Conservation (phyloP, 2,329 filamentous ascomycete species). For the Penicillium sp. region DNA sequence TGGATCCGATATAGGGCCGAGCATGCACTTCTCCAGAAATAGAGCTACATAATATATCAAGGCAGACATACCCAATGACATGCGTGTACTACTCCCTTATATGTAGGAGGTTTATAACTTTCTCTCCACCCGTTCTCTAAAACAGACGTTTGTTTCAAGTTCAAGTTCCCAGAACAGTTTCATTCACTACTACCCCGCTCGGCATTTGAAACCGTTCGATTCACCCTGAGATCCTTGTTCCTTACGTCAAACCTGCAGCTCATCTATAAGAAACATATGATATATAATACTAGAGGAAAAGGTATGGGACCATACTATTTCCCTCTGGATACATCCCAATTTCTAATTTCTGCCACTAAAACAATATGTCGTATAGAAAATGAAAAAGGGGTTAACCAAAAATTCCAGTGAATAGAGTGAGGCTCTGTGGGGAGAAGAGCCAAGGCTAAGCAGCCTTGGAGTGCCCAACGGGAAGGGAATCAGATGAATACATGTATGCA, state of each 20-base stretch:
- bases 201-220: constrained; percentile 2
- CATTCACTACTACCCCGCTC: not conserved
- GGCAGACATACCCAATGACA: not conserved
- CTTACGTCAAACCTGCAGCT: not conserved
- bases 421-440: constrained; percentile 2
- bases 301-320: not conserved
- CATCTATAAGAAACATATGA: not conserved
- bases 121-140: not conserved
- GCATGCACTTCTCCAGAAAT: not conserved
- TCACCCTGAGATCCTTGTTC: not conserved
- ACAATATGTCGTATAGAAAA: not conserved
- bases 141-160: not conserved
- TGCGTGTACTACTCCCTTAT: not conserved
- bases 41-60: not conserved
- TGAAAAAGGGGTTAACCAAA: not conserved
- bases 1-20: not conserved
- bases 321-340: not conserved
- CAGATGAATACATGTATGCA: not conserved
- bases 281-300: not conserved
- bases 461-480: not conserved
- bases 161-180: not conserved
- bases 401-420: not conserved
- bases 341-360: too few relatives aligned
- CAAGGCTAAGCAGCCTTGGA: not conserved
- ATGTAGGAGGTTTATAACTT: not conserved